These are phyloP conservation scores for Populus trichocarpa DNA, from an alignment of 441 rosid species.

Conservation along the genomic window DNA sequence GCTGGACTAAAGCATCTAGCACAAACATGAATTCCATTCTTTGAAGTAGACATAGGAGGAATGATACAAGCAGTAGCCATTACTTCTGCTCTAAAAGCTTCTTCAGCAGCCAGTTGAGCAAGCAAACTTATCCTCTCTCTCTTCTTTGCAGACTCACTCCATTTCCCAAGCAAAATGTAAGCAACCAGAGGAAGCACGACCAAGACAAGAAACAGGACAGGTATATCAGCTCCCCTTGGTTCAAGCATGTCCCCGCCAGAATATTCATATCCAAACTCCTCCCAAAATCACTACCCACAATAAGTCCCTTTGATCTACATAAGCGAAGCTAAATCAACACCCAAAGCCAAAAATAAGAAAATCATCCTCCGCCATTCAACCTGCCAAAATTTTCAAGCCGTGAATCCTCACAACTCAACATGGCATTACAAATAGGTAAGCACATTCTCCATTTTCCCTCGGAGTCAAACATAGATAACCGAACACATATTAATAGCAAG, in stretches of 20 bases:
- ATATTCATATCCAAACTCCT: constrained; percentile 63
- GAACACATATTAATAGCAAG: background rate
- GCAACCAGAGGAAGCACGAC: constrained; percentile 79
- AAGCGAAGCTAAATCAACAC: constrained; percentile 21
- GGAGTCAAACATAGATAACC: background rate
- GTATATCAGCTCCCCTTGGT: constrained; percentile 88
- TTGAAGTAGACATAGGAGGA: constrained; percentile 38
- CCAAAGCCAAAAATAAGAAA: constrained; percentile 10
- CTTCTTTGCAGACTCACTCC: constrained; percentile 69
- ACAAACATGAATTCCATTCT: constrained; percentile 50
- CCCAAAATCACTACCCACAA: constrained; percentile 22
- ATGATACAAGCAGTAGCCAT: constrained; percentile 34
- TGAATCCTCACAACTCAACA: constrained; percentile 6
- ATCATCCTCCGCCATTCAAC: constrained; percentile 13
- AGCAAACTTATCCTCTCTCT: constrained; percentile 59
- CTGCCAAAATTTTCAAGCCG: constrained; percentile 17
- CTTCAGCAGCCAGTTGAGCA: constrained; percentile 76
- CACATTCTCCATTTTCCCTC: background rate
- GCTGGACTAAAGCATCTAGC: constrained; percentile 71
- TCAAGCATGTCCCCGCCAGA: constrained; percentile 81
- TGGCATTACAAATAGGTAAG: constrained; percentile 14
- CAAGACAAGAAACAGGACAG: constrained; percentile 69
- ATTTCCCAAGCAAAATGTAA: constrained; percentile 74
- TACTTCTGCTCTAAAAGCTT: constrained; percentile 58
- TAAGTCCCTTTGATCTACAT: constrained; percentile 32